Percentiles rank a stretch among this genome's conserved stretches.
Conservation (phyloP, 441 rosid species). For the Brassica hybrid region DNA sequence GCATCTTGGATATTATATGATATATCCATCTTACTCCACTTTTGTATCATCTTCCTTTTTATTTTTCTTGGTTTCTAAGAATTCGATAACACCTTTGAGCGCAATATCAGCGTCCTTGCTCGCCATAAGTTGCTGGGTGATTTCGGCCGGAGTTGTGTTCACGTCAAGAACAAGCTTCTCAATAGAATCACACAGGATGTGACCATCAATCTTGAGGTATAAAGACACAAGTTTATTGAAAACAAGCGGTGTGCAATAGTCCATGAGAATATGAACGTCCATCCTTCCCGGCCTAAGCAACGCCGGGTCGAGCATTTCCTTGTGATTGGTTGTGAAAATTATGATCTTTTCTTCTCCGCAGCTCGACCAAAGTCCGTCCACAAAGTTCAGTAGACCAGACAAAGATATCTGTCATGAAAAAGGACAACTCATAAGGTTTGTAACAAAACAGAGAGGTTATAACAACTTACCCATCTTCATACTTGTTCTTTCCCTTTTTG, state of each 20-base stretch:
- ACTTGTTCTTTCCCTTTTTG: slow-evolving; percentile 26
- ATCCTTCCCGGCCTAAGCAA: slow-evolving; percentile 38
- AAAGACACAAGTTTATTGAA: slow-evolving; percentile 40
- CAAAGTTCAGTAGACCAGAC: slow-evolving; percentile 41
- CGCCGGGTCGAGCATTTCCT: slow-evolving; percentile 42
- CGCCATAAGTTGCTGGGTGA: neutral
- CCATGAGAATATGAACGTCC: slow-evolving; percentile 43
- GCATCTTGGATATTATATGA: neutral
- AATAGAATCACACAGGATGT: neutral
- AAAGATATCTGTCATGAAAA: slow-evolving; percentile 18
- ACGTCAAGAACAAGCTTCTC: neutral
- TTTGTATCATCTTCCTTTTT: neutral
- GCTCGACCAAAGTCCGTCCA: slow-evolving; percentile 39
- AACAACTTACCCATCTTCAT: slow-evolving; percentile 23
- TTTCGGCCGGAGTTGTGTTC: neutral
- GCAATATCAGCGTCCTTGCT: neutral
- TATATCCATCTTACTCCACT: neutral
- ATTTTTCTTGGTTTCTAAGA: neutral
- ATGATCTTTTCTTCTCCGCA: slow-evolving; percentile 43
- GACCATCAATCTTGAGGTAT: slow-evolving; percentile 24
- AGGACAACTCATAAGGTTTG: neutral
- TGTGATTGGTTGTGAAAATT: slow-evolving; percentile 42
- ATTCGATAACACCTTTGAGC: neutral
- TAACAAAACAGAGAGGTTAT: neutral
- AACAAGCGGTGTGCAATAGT: slow-evolving; percentile 28